phyloP scores from a whole-genome alignment of 768 basidiomycete genomes.

The Tephrocybe sp. region DNA sequence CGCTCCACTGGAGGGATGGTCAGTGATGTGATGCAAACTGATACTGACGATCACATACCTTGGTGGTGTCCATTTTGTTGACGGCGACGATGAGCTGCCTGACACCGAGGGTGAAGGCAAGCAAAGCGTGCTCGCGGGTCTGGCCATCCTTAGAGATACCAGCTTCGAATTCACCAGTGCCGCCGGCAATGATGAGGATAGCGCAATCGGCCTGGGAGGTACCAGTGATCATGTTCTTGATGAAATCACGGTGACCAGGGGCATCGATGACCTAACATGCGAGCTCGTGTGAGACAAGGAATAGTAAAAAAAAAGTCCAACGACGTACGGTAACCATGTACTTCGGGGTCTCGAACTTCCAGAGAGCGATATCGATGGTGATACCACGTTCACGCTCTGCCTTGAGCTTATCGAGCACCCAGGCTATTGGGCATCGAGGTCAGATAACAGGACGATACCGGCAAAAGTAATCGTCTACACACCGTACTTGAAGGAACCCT shows the following conservation, averaged over 20 bases:
- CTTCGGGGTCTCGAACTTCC: slow-evolving; percentile 99
- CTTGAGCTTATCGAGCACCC: slow-evolving; percentile 99
- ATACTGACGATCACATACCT: slow-evolving; percentile 44
- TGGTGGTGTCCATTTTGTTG: slow-evolving; percentile 99
- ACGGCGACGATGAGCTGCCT: slow-evolving; percentile 99
- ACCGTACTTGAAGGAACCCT: slow-evolving; percentile 99
- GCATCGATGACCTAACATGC: slow-evolving; percentile 90
- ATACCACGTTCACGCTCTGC: slow-evolving; percentile 99
- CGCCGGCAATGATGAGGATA: slow-evolving; percentile 98
- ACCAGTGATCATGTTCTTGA: slow-evolving; percentile 99
- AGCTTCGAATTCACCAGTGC: slow-evolving; percentile 99
- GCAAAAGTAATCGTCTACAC: slow-evolving; percentile 26
- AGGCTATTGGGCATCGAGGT: slow-evolving; percentile 58
- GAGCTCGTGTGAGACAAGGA: slow-evolving; percentile 15
- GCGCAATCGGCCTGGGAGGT: slow-evolving; percentile 99
- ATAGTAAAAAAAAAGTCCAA: slow-evolving; percentile 5
- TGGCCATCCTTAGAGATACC: slow-evolving; percentile 99
- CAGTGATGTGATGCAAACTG: not conserved
- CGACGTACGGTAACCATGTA: slow-evolving; percentile 83
- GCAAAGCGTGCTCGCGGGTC: slow-evolving; percentile 99
- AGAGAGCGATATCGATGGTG: slow-evolving; percentile 99
- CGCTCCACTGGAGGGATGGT: slow-evolving; percentile 73
- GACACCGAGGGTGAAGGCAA: slow-evolving; percentile 99
- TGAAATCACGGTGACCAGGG: slow-evolving; percentile 99
- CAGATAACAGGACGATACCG: slow-evolving; percentile 10